Conservation (phyloP, 2,329 filamentous ascomycete genomes). For the Leptosphaerulina australis region DNA sequence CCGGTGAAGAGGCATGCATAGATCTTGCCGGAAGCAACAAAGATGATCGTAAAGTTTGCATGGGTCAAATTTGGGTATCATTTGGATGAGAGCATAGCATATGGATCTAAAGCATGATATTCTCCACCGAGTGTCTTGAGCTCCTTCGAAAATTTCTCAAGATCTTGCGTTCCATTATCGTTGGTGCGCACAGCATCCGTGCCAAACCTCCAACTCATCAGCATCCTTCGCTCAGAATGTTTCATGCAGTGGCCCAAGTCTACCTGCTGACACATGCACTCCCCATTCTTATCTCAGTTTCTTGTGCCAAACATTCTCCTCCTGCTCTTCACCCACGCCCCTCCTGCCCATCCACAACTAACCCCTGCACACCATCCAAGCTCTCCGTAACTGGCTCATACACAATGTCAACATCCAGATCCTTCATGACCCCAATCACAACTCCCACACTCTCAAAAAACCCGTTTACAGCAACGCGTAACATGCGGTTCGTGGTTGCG, state of each 20-base stretch:
- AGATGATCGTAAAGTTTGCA: background rate
- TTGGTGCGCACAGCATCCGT: too few relatives aligned
- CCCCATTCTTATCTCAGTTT: background rate
- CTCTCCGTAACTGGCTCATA: conserved; percentile 53
- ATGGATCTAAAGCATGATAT: background rate
- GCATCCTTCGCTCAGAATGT: too few relatives aligned
- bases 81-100: background rate
- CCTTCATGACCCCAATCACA: conserved; percentile 86
- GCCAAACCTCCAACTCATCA: too few relatives aligned
- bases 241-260: background rate
- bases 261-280: background rate
- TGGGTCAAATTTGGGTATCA: background rate
- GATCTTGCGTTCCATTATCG: too few relatives aligned
- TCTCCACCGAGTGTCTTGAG: background rate
- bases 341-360: conserved; percentile 59
- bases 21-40: background rate
- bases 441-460: conserved; percentile 91
- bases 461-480: conserved; percentile 92
- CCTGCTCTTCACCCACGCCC: conserved; percentile 14
- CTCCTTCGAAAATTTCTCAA: background rate
- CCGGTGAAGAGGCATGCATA: conserved; percentile 15
- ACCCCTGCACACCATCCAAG: conserved; percentile 68
- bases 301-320: background rate
- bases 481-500: conserved; percentile 93
- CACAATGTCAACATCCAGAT: conserved; percentile 84